These are phyloP conservation scores for Calendula officinalis DNA, from an alignment of 129 eudicot species.

Conservation along the genomic window DNA sequence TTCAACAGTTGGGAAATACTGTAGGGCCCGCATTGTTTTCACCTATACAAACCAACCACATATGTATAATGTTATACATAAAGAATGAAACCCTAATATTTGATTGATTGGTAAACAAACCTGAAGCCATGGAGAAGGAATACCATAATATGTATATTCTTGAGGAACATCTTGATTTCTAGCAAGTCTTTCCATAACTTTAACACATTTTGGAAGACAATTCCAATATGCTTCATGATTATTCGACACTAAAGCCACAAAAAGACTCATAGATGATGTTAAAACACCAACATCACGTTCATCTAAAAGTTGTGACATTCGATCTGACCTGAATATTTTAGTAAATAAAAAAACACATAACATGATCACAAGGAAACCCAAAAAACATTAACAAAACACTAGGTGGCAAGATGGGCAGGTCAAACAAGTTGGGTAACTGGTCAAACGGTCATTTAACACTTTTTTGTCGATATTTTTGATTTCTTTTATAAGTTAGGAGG, in stretches of 20 bases:
- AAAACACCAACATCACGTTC: conserved; percentile 98
- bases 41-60: conserved; percentile 50
- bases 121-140: conserved; percentile 99
- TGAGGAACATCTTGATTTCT: conserved; percentile 96
- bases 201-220: conserved; percentile 97
- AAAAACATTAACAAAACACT: too few relatives aligned
- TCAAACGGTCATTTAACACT: too few relatives aligned
- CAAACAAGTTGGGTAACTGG: too few relatives aligned
- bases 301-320: conserved; percentile 94
- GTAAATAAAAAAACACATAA: too few relatives aligned
- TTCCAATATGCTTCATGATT: conserved; percentile 95
- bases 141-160: conserved; percentile 96
- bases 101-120: conserved; percentile 29
- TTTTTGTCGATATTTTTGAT: too few relatives aligned
- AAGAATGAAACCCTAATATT: neutral
- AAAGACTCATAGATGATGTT: conserved; percentile 94
- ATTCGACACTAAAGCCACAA: conserved; percentile 92
- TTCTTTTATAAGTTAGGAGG: too few relatives aligned
- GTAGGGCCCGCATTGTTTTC: conserved; percentile 98
- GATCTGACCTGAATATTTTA: conserved; percentile 73
- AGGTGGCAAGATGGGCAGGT: too few relatives aligned
- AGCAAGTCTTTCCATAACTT: conserved; percentile 89
- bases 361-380: too few relatives aligned
- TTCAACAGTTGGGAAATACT: conserved; percentile 94
- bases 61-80: neutral